Evolutionary conservation across 2,329 filamentous ascomycete species (phyloP).

Genomic region (Calcarisporium arbuscula): DNA sequence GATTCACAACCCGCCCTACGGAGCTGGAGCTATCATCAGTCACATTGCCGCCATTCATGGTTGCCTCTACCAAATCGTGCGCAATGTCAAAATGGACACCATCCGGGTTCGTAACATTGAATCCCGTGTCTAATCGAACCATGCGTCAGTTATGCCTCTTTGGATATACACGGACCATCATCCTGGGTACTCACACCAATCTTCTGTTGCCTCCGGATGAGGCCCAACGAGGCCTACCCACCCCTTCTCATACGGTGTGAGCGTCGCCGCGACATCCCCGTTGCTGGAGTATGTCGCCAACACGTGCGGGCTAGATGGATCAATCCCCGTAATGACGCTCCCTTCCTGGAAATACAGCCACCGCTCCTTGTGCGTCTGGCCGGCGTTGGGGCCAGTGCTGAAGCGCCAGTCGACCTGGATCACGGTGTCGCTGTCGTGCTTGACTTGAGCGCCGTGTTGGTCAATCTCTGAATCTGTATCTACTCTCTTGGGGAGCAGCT

Average conservation of each 20-base stretch:
- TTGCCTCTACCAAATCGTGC: slow-evolving; percentile 16
- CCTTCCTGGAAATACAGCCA: slow-evolving; percentile 23
- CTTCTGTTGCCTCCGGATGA: slow-evolving; percentile 17
- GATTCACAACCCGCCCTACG: no score
- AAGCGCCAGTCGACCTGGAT: slow-evolving; percentile 20
- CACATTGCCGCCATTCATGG: no score
- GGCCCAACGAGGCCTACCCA: slow-evolving; percentile 18
- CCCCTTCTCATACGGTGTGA: slow-evolving; percentile 16
- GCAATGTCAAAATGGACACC: slow-evolving; percentile 16
- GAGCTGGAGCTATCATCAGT: no score
- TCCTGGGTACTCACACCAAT: slow-evolving; percentile 16
- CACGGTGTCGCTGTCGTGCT: slow-evolving; percentile 11
- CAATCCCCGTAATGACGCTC: slow-evolving; percentile 12
- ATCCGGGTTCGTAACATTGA: slow-evolving; percentile 14
- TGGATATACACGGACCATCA: no score
- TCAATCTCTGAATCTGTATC: slow-evolving; percentile 9
- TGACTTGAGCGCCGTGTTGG: slow-evolving; percentile 12
- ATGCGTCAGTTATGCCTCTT: no score
- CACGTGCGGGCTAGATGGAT: slow-evolving; percentile 5
- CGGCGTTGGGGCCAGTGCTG: slow-evolving; percentile 4
- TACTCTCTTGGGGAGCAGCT: slow-evolving; percentile 11
- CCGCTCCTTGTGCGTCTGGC: slow-evolving; percentile 8
- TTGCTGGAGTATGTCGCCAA: slow-evolving; percentile 16
- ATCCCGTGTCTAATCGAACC: slow-evolving; percentile 5
- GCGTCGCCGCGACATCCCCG: slow-evolving; percentile 16